Evolutionary conservation across 345 rosid genomes (phyloP), one percentile per base, ranked within the genome.

Genomic region (Toxicodendron radicans): DNA sequence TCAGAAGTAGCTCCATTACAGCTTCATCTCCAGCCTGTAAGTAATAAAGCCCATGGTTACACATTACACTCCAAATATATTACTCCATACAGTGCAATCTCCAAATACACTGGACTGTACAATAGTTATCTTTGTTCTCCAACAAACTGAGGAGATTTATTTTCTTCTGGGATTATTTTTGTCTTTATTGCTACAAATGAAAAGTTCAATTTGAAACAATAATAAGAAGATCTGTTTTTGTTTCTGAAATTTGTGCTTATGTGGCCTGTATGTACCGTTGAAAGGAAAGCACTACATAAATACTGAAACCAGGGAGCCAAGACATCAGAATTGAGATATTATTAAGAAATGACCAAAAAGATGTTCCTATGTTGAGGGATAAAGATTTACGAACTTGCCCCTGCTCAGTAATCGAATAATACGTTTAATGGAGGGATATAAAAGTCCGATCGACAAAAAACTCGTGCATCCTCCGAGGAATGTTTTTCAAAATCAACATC

Each of bases 21-120:
- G 82, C 87, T 86, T 88, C 95, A 76, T 93, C 97, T 82, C 90
- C 91, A 24, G 87, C 93, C 98, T 93, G 79, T 43, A 69, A 3
- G 32, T 68, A 76, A 64, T 8, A 66, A 76, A 48, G 69, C 54
- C 53, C 6, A n/a, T 20, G 64, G 71, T 46, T 46, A 78, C 56
- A 67, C 21, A 64, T 41, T 30, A 56, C 13, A 41, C 73, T 33
- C 11, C 33, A 33, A 3, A 14, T 68, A 51, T 51, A 51, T 1
- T 51, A 18, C 17, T 16, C 20, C 0, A 52, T 54, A 1, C 30
- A 27, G 30, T 27, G 30, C 30, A 27, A 27, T 27, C 30, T 27
- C 30, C 30, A 1, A 38, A 5, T 8, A 38, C 43, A 5, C 8
- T 38, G 1, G 43, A 7, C 43, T 38, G 43, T 35, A 35, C 2